Percentiles rank a stretch among this genome's conserved stretches.
Evolutionary conservation across 169 alveolate species (phyloP).

Genomic region (Eimeria praecox): DNA sequence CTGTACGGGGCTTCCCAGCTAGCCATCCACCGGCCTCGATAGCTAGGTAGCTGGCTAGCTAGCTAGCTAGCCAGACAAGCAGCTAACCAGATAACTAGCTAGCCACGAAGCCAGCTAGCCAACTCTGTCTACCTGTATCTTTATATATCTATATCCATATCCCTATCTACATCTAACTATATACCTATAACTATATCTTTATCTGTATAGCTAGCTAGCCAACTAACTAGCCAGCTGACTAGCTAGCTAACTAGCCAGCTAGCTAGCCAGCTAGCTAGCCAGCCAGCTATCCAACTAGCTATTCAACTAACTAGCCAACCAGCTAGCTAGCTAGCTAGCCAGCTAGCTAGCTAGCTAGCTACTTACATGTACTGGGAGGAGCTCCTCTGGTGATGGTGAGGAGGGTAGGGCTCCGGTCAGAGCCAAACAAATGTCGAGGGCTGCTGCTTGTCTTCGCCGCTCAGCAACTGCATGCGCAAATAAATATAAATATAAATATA

Average conservation of each 20-base stretch:
- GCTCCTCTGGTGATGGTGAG: conserved; percentile 35
- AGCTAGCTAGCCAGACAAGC: background rate
- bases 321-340: background rate
- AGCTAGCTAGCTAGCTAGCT: background rate
- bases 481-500: background rate
- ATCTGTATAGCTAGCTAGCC: background rate
- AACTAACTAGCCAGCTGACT: background rate
- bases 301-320: background rate
- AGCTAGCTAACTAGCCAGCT: background rate
- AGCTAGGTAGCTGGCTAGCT: background rate
- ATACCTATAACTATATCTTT: too few relatives aligned
- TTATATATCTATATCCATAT: too few relatives aligned
- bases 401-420: conserved; percentile 52
- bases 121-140: too few relatives aligned
- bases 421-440: conserved; percentile 36
- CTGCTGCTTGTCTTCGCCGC: conserved; percentile 57
- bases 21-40: background rate
- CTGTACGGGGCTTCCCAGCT: background rate
- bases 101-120: background rate
- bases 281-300: background rate
- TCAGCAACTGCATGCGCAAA: conserved; percentile 44
- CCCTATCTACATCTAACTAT: too few relatives aligned
- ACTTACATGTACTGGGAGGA: conserved; percentile 13
- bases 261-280: background rate
- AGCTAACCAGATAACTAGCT: background rate